Evolutionary conservation across 1,284 basidiomycete genomes (phyloP).

Genomic region (Vanrija sp.): DNA sequence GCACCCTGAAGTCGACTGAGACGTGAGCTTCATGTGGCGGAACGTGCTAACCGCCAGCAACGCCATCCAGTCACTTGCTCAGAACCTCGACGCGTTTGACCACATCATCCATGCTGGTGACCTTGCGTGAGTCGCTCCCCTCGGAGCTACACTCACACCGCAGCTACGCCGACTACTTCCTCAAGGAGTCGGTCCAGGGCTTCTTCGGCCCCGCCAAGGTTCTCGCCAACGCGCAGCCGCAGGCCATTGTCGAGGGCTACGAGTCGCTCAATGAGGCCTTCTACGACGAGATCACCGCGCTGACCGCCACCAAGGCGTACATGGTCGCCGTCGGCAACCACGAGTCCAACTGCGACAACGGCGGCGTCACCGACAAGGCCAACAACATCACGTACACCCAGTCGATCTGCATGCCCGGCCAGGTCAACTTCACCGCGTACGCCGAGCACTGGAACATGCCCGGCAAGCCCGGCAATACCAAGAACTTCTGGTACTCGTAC

Average conservation of each 20-base stretch:
- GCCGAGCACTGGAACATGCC: constrained; percentile 40
- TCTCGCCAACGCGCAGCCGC: constrained; percentile 11
- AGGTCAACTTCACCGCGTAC: constrained; percentile 30
- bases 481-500: constrained; percentile 42
- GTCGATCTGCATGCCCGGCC: constrained; percentile 27
- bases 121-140: constrained; percentile 12
- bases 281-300: constrained; percentile 34
- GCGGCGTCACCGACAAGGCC: constrained; percentile 19
- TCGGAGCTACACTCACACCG: background rate
- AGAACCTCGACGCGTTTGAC: constrained; percentile 29
- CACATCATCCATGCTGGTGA: constrained; percentile 29
- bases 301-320: constrained; percentile 31
- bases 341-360: constrained; percentile 29
- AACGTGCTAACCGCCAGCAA: constrained; percentile 12
- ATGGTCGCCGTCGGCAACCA: constrained; percentile 33
- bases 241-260: constrained; percentile 26
- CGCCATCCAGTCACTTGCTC: constrained; percentile 30
- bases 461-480: constrained; percentile 12
- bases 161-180: constrained; percentile 31
- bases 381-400: constrained; percentile 31
- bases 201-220: constrained; percentile 22
- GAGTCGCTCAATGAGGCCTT: constrained; percentile 35
- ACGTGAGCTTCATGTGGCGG: constrained; percentile 1
- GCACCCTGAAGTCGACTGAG: constrained; percentile 22
- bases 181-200: constrained; percentile 24